Evolutionary conservation across 1,284 basidiomycete genomes (phyloP).

Genomic region (Gomphus bonarii): DNA sequence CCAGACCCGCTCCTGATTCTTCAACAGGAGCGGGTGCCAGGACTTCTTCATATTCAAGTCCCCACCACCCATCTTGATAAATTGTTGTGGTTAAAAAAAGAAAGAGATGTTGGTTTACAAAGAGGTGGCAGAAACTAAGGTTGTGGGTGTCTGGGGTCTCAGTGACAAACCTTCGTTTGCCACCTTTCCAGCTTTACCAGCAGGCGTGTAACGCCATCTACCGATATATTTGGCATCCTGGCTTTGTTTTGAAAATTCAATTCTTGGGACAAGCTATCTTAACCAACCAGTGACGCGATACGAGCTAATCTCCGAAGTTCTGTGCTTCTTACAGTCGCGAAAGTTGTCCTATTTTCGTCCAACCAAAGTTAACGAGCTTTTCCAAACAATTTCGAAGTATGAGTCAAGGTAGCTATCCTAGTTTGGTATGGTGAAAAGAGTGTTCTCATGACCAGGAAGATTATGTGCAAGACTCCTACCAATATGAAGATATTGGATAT

Average conservation of each 20-base stretch:
- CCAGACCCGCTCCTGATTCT: slow-evolving; percentile 99
- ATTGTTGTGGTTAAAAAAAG: neutral
- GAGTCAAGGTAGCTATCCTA: neutral
- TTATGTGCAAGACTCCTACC: slow-evolving; percentile 9
- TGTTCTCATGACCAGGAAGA: neutral
- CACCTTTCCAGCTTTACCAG: neutral
- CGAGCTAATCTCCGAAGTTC: neutral
- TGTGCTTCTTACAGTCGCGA: neutral
- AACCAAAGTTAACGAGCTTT: neutral
- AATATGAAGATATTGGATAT: slow-evolving; percentile 34
- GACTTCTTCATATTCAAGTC: slow-evolving; percentile 97
- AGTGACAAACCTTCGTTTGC: neutral
- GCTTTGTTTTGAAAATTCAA: neutral
- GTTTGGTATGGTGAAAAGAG: neutral
- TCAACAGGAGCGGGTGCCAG: slow-evolving; percentile 96
- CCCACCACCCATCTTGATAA: slow-evolving; percentile 86
- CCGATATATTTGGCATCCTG: neutral
- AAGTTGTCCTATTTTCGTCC: neutral
- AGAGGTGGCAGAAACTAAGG: neutral
- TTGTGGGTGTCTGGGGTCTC: neutral
- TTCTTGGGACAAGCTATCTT: neutral
- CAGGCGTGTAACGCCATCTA: neutral
- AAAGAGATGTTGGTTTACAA: neutral
- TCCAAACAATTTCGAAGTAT: slow-evolving; percentile 1
- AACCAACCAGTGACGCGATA: neutral